phyloP scores from a whole-genome alignment of 345 rosid genomes.

The Arabis alpina region DNA sequence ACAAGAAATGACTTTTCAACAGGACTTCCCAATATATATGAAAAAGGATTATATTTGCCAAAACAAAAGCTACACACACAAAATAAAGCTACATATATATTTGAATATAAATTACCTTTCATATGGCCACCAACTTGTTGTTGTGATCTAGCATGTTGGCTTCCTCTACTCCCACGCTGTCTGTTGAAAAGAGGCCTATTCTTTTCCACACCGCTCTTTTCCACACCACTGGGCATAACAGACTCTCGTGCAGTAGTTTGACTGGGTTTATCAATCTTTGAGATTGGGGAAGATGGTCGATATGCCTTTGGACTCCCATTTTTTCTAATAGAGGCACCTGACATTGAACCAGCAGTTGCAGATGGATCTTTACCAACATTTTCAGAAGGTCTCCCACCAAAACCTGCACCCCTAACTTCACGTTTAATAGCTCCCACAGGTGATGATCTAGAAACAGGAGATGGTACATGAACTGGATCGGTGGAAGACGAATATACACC shows the following conservation, averaged over 20 bases:
- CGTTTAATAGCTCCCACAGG: constrained; percentile 89
- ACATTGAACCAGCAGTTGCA: constrained; percentile 43
- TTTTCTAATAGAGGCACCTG: constrained; percentile 57
- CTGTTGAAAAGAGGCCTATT: constrained; percentile 54
- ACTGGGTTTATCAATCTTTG: constrained; percentile 59
- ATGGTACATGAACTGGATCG: constrained; percentile 96
- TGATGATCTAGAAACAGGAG: constrained; percentile 80
- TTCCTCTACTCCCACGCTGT: constrained; percentile 48
- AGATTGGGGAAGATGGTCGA: constrained; percentile 52
- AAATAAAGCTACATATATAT: background rate
- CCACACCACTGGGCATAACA: constrained; percentile 36
- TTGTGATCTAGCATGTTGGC: constrained; percentile 34
- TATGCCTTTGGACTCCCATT: constrained; percentile 61
- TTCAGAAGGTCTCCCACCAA: constrained; percentile 62
- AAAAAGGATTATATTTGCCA: background rate
- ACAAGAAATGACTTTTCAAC: background rate
- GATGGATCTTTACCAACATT: constrained; percentile 54
- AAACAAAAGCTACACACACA: background rate
- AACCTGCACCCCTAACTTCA: constrained; percentile 86
- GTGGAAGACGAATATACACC: constrained; percentile 86
- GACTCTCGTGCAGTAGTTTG: constrained; percentile 54
- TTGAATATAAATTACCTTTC: constrained; percentile 20
- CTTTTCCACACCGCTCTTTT: constrained; percentile 41
- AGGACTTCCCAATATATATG: background rate
- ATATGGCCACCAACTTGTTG: constrained; percentile 34